Evolutionary conservation across 2,329 filamentous ascomycete species (phyloP).

Genomic region (Byssothecium circinans): DNA sequence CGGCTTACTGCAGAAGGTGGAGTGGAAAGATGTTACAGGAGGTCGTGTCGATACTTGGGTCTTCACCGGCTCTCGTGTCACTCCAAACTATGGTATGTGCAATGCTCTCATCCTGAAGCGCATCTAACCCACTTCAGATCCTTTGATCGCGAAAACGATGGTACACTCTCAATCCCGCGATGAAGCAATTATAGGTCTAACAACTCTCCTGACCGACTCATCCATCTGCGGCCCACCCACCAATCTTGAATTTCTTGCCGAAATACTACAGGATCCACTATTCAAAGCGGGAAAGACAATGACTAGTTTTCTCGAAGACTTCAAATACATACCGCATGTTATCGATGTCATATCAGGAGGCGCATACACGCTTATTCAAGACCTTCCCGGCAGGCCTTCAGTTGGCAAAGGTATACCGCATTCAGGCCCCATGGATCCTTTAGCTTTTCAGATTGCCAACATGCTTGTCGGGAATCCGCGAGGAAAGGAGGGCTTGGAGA

Average conservation of each 20-base stretch:
- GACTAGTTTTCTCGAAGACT: slow-evolving; percentile 58
- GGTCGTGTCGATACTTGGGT: slow-evolving; percentile 67
- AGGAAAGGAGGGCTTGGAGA: slow-evolving; percentile 59
- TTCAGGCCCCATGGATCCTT: slow-evolving; percentile 62
- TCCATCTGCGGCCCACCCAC: slow-evolving; percentile 57
- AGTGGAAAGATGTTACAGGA: slow-evolving; percentile 54
- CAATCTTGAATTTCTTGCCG: slow-evolving; percentile 59
- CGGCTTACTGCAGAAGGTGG: slow-evolving; percentile 59
- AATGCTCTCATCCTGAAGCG: background rate
- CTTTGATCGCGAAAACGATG: slow-evolving; percentile 62
- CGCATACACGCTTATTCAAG: slow-evolving; percentile 61
- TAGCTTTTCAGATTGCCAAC: slow-evolving; percentile 63
- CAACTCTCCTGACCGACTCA: slow-evolving; percentile 48
- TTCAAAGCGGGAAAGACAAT: slow-evolving; percentile 57
- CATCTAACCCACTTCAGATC: slow-evolving; percentile 41
- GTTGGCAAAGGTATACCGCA: slow-evolving; percentile 62
- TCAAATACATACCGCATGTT: slow-evolving; percentile 53
- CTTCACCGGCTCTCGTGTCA: slow-evolving; percentile 58
- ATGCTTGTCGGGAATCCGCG: slow-evolving; percentile 59
- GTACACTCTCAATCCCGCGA: slow-evolving; percentile 50
- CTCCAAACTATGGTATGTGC: slow-evolving; percentile 56
- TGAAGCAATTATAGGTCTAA: slow-evolving; percentile 50
- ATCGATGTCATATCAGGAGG: slow-evolving; percentile 61
- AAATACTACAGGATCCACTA: slow-evolving; percentile 50
- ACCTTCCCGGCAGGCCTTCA: slow-evolving; percentile 59